Percentiles rank a stretch among this genome's conserved stretches.
Evolutionary conservation across 1,139 yeast genomes (phyloP).

Genomic region (Yamadazyma sp.): DNA sequence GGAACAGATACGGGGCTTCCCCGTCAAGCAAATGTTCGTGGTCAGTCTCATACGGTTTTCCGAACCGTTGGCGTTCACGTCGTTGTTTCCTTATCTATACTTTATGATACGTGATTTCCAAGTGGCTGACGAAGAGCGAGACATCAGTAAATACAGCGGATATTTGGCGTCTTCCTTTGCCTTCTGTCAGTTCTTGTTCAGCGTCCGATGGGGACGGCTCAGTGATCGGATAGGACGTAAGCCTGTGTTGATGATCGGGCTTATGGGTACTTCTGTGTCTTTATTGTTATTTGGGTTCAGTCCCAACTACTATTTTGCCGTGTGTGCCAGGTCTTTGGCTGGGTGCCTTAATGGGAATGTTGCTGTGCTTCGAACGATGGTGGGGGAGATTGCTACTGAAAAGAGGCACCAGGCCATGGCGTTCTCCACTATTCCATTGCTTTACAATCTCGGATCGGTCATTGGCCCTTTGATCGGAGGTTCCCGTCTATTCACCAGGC

Average conservation of each 20-base stretch:
- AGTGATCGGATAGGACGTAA: constrained; percentile 60
- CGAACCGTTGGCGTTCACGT: constrained; percentile 64
- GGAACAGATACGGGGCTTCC: constrained; percentile 39
- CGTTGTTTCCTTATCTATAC: constrained; percentile 61
- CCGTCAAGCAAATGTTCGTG: constrained; percentile 49
- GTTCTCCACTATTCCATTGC: constrained; percentile 55
- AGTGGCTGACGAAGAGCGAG: constrained; percentile 49
- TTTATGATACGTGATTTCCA: constrained; percentile 62
- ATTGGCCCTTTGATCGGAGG: constrained; percentile 54
- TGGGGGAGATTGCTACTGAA: constrained; percentile 60
- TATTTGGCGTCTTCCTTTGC: constrained; percentile 58
- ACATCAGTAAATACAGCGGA: constrained; percentile 57
- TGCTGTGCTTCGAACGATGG: constrained; percentile 56
- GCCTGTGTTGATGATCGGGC: constrained; percentile 49
- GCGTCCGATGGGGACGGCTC: constrained; percentile 58
- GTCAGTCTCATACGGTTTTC: constrained; percentile 49
- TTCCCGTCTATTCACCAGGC: constrained; percentile 32
- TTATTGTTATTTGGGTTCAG: constrained; percentile 54
- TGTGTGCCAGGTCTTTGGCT: constrained; percentile 49
- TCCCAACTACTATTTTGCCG: constrained; percentile 47
- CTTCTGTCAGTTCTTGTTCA: constrained; percentile 51
- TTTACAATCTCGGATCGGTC: constrained; percentile 57
- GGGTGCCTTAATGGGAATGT: constrained; percentile 63
- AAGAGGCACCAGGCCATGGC: constrained; percentile 60
- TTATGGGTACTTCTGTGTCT: constrained; percentile 49